These are phyloP conservation scores for Mallotus nudiflorus DNA, from an alignment of 345 rosid genomes.

Conservation along the genomic window DNA sequence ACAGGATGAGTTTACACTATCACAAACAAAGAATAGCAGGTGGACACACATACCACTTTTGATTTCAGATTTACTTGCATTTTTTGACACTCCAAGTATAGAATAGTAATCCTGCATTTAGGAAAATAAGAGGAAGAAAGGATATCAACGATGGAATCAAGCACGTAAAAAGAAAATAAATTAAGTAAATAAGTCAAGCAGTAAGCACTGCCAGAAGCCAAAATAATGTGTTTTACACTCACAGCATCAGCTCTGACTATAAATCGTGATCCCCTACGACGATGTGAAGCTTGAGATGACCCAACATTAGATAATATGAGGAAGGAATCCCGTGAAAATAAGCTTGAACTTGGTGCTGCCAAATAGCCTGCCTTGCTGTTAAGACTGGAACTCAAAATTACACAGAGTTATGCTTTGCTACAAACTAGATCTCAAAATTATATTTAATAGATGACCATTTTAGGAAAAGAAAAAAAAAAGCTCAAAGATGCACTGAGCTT, in stretches of 20 bases:
- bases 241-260: slow-evolving; percentile 84
- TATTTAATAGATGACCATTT: background rate
- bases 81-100: slow-evolving; percentile 88
- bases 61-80: slow-evolving; percentile 87
- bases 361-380: slow-evolving; percentile 46
- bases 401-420: slow-evolving; percentile 6
- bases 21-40: background rate
- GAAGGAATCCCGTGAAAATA: slow-evolving; percentile 60
- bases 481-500: background rate
- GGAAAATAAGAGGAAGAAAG: background rate
- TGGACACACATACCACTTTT: slow-evolving; percentile 71
- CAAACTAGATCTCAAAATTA: slow-evolving; percentile 2
- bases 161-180: background rate
- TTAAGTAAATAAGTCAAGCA: background rate
- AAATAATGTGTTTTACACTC: slow-evolving; percentile 42
- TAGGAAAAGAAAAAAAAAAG: background rate
- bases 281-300: slow-evolving; percentile 43
- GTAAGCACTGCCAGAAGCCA: background rate
- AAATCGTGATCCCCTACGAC: slow-evolving; percentile 58
- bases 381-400: slow-evolving; percentile 38
- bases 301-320: slow-evolving; percentile 47
- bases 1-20: background rate
- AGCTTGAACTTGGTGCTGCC: slow-evolving; percentile 60
- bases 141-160: background rate
- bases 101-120: slow-evolving; percentile 83